phyloP scores from a whole-genome alignment of 768 basidiomycete species.

The Mrakia blollopis region DNA sequence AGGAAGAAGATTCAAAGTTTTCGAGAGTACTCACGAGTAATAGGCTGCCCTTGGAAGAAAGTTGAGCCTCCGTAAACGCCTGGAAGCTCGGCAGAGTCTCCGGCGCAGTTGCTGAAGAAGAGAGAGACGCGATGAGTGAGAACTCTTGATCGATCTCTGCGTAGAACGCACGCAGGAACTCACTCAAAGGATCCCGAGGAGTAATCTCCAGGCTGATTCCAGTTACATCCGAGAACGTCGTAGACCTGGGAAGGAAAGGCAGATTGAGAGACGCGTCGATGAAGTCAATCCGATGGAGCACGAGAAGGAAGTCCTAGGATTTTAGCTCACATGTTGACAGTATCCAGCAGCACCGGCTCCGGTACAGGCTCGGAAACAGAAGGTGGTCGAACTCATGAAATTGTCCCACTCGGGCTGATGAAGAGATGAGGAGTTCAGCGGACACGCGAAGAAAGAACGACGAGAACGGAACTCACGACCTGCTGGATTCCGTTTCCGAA shows the following conservation, averaged over 20 bases:
- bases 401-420: slow-evolving; percentile 66
- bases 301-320: too few relatives aligned
- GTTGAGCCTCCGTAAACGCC: slow-evolving; percentile 31
- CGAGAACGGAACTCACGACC: neutral
- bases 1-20: neutral
- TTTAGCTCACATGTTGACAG: slow-evolving; percentile 57
- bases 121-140: neutral
- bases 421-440: slow-evolving; percentile 25
- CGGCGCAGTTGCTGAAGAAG: neutral
- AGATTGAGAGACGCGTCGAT: too few relatives aligned
- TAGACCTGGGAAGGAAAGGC: neutral
- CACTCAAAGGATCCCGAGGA: slow-evolving; percentile 45
- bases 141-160: too few relatives aligned
- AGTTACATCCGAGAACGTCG: slow-evolving; percentile 35
- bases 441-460: neutral
- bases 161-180: neutral
- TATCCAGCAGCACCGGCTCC: slow-evolving; percentile 48
- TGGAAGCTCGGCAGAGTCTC: slow-evolving; percentile 2
- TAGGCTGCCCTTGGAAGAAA: slow-evolving; percentile 40
- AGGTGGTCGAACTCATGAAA: slow-evolving; percentile 37
- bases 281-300: neutral
- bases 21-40: slow-evolving; percentile 39
- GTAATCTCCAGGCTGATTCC: slow-evolving; percentile 48
- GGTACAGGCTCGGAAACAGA: slow-evolving; percentile 40
- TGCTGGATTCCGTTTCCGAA: slow-evolving; percentile 17